These are phyloP conservation scores for Kwoniella dejecticola DNA, from an alignment of 768 basidiomycete species.

Conservation along the genomic window DNA sequence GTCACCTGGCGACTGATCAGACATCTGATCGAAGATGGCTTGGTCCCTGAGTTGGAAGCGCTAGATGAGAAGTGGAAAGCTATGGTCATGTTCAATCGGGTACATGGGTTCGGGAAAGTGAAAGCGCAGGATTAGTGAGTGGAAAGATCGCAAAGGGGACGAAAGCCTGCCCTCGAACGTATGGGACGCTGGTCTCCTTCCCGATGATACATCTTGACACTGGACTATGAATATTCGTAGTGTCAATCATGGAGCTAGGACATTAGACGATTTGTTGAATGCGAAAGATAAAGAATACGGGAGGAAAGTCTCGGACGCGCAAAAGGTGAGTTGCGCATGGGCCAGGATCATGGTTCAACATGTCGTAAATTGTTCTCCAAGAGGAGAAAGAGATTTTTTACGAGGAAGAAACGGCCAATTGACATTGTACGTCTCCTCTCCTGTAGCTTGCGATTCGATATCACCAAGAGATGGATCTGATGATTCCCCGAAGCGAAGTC, in stretches of 20 bases:
- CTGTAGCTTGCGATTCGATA: conserved; percentile 42
- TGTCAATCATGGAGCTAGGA: conserved; percentile 37
- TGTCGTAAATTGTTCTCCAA: too few relatives aligned
- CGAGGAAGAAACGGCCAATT: too few relatives aligned
- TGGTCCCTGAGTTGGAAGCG: conserved; percentile 34
- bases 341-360: background rate
- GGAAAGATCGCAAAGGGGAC: too few relatives aligned
- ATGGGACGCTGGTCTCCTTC: too few relatives aligned
- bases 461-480: conserved; percentile 47
- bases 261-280: conserved; percentile 42
- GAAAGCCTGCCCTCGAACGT: too few relatives aligned
- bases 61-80: conserved; percentile 29
- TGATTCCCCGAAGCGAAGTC: conserved; percentile 48
- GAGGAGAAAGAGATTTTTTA: too few relatives aligned
- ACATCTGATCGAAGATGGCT: conserved; percentile 36
- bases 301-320: conserved; percentile 35
- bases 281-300: conserved; percentile 28
- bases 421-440: background rate
- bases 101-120: conserved; percentile 44
- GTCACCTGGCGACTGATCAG: conserved; percentile 47
- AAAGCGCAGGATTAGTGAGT: conserved; percentile 40
- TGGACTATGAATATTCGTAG: too few relatives aligned
- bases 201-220: too few relatives aligned
- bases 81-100: conserved; percentile 38
- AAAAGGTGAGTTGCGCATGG: conserved; percentile 30